Base-by-base conservation (phyloP, 83 land plant genomes). In the Thuja plicata region DNA sequence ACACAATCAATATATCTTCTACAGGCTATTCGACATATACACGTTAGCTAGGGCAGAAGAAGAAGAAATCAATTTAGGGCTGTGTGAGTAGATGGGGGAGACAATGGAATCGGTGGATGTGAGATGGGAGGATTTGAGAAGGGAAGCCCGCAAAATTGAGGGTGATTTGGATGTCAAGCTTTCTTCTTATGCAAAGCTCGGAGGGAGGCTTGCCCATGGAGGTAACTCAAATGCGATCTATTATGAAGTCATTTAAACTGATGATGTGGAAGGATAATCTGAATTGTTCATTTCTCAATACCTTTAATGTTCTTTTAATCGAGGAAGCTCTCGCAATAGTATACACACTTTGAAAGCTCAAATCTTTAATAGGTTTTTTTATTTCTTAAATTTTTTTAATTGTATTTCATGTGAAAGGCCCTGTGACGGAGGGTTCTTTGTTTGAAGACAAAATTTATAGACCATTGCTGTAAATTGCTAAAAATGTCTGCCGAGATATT, bases 101-200 rank as follows among this genome's bases (percentile, higher is more conserved):
- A 54, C 86, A 13, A 91, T 91, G 93, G 93, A 92, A 57, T 91
- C 89, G 27, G 79, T 73, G 1, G 93, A 91, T 81, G 87, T 94
- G n/a, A 95, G 97, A 12, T 98, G 99, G 99, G 99, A 97, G 89
- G 99, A 97, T 81, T 91, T 98, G 89, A 91, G 99, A 91, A 94
- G 91, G 89, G 99, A 98, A 88, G 99, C 99, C 9, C 89, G 99
- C 38, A 97, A 97, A 92, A 87, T 98, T 80, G 99, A 98, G 86
- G 97, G 99, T 30, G 99, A 98, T 93, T 97, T 98, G 87, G 99
- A 98, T 84, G 97, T 97, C 50, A 97, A 95, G 94, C 99, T 98
- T 86, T 97, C 99, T 52, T 98, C 99, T 77, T 98, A 98, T 89
- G 98, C 97, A 41, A 97, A 97, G 89, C 97, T 98, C n/a, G 99